These are phyloP conservation scores for Lepidium didymum DNA, from an alignment of 345 rosid species.

Conservation along the genomic window DNA sequence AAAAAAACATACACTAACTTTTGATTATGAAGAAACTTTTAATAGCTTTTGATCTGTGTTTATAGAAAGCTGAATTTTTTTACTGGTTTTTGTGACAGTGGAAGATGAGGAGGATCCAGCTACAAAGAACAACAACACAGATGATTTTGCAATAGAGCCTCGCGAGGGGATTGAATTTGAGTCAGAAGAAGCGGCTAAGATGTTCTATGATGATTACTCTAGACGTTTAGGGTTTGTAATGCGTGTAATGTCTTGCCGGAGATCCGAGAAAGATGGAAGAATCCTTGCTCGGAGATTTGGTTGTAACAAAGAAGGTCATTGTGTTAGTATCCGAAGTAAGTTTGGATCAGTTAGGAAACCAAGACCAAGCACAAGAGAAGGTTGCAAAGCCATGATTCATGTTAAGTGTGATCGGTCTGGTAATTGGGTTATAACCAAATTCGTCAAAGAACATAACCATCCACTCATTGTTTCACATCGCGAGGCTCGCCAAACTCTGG, in stretches of 20 bases:
- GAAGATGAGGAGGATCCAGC: slow-evolving; percentile 26
- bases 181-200: slow-evolving; percentile 81
- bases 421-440: slow-evolving; percentile 82
- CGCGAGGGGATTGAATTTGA: slow-evolving; percentile 78
- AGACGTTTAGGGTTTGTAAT: slow-evolving; percentile 73
- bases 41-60: too few relatives aligned
- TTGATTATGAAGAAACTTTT: background rate
- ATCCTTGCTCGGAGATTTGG: slow-evolving; percentile 86
- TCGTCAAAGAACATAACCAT: slow-evolving; percentile 82
- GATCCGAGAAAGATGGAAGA: slow-evolving; percentile 87
- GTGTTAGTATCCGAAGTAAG: slow-evolving; percentile 74
- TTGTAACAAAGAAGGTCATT: slow-evolving; percentile 88
- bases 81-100: slow-evolving; percentile 33
- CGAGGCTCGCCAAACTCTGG: slow-evolving; percentile 78
- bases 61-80: background rate
- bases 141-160: slow-evolving; percentile 48
- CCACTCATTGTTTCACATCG: slow-evolving; percentile 68
- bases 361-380: slow-evolving; percentile 73
- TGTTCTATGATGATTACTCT: slow-evolving; percentile 81
- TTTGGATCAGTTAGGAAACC: slow-evolving; percentile 65
- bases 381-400: slow-evolving; percentile 90
- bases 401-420: slow-evolving; percentile 67
- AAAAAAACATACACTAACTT: background rate
- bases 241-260: slow-evolving; percentile 95
- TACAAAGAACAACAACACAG: background rate